These are phyloP conservation scores for Musa troglodytarum DNA, from an alignment of 176 grass and related monocot species.

Conservation along the genomic window DNA sequence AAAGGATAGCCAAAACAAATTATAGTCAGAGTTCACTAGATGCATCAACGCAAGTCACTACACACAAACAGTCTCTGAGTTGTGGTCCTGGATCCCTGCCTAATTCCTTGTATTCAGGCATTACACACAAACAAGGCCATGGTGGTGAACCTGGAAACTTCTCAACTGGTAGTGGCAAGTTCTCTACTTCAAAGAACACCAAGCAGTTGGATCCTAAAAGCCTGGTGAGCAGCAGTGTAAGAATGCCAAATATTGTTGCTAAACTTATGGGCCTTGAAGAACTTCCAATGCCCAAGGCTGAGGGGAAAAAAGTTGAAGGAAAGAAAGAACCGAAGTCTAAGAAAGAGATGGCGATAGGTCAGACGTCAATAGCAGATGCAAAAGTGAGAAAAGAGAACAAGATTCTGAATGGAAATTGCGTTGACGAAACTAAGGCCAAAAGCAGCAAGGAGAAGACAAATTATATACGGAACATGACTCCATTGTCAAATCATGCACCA, in stretches of 20 bases:
- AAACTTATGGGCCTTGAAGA: constrained; percentile 93
- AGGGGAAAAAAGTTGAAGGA: constrained; percentile 19
- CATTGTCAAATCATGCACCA: neutral
- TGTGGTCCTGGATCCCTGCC: constrained; percentile 18
- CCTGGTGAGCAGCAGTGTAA: constrained; percentile 37
- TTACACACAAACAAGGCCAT: neutral
- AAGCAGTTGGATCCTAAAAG: constrained; percentile 19
- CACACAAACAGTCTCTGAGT: constrained; percentile 29
- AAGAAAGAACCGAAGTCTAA: constrained; percentile 44
- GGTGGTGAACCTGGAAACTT: neutral
- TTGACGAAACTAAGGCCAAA: constrained; percentile 1
- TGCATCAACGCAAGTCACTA: constrained; percentile 37
- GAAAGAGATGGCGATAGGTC: constrained; percentile 26
- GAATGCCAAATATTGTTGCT: constrained; percentile 70
- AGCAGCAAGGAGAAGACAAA: neutral
- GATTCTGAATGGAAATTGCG: neutral
- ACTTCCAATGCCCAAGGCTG: constrained; percentile 37
- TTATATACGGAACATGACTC: neutral
- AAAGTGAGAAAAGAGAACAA: constrained; percentile 28
- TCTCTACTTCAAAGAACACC: constrained; percentile 1
- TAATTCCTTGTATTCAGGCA: constrained; percentile 5
- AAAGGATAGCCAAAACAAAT: constrained; percentile 11
- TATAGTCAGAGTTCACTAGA: constrained; percentile 13
- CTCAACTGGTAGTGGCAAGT: constrained; percentile 3
- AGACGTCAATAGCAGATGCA: neutral